Base-by-base conservation (phyloP, 257 asterid genomes). In the Perilla frutescens region DNA sequence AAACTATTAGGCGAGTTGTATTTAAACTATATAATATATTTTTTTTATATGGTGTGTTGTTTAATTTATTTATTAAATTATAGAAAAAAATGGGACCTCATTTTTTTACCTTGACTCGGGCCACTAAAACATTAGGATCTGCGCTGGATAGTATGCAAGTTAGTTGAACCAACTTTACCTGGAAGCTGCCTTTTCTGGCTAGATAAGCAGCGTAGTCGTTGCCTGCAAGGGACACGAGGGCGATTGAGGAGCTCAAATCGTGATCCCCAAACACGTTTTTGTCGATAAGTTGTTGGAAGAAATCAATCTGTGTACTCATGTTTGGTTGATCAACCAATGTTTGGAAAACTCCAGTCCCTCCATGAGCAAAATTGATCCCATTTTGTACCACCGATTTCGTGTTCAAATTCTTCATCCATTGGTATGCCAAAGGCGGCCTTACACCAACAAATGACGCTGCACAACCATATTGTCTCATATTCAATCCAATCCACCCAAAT, bases 321-420 rank as follows among this genome's bases (percentile, higher is more conserved):
- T 88, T 90, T 59, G 96, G 96, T 78, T 68, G 84, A 78, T 81
- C 75, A 68, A 81, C 87, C 70, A 74, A 12, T 1, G 95, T 88
- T 54, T 70, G 72, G 79, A 85, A 88, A 4, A 88, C 96, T 15
- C 96, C 95, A 1, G 93, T 86, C 65, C 96, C 96, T 66, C 92
- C 96, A 31, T 84, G 61, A 1, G 96, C 96, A 66, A 82, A 90
- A 68, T 90, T 90, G 2, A 90, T 72, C 13, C 96, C 96, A 47
- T 80, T 31, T 45, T 26, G 10, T 37, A 13, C 49, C 7, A 0
- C 1, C 6, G 78, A 55, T 64, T 45, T 66, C 68, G 56, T 68
- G 1, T 77, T 66, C 4, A 13, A 47, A 15, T 39, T 54, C 73
- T 69, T 78, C 51, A 67, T 53, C 73, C 72, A 62, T 36, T 40